These are phyloP conservation scores for Tetrahymena thermophila DNA, from an alignment of 73 alveolate species.

Conservation along the genomic window DNA sequence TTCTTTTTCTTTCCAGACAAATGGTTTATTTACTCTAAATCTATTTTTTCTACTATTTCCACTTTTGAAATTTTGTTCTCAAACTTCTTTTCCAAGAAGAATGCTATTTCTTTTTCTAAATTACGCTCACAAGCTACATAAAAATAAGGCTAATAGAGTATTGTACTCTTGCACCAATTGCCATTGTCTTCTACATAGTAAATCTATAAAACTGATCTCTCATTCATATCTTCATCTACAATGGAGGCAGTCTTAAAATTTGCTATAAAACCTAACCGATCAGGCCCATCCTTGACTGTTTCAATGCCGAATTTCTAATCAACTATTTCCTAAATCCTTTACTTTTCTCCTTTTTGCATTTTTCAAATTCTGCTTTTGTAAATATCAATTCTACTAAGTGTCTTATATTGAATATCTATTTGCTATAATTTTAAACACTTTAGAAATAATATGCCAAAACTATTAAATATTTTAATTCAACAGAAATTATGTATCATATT, in stretches of 20 bases:
- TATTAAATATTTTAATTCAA: neutral
- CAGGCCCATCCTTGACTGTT: conserved; percentile 2
- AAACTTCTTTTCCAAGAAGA: conserved; percentile 23
- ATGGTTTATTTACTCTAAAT: conserved; percentile 81
- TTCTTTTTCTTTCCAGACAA: conserved; percentile 77
- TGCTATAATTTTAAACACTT: neutral
- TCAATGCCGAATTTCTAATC: neutral
- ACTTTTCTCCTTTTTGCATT: conserved; percentile 1
- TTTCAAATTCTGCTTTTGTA: neutral
- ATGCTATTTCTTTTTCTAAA: conserved; percentile 52
- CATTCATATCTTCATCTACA: conserved; percentile 56
- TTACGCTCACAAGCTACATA: conserved; percentile 72
- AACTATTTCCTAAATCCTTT: neutral
- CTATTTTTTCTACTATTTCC: conserved; percentile 80
- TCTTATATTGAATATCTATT: neutral
- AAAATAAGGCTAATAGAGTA: conserved; percentile 88
- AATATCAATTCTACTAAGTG: neutral
- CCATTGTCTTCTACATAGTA: conserved; percentile 63
- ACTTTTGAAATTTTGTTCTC: conserved; percentile 55
- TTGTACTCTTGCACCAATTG: conserved; percentile 63
- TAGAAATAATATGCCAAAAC: neutral
- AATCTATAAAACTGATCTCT: conserved; percentile 50
- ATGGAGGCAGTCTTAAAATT: conserved; percentile 53
- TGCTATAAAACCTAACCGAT: conserved; percentile 54
- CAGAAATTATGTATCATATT: neutral